phyloP scores from a whole-genome alignment of 2,329 filamentous ascomycete species.

The Phoma sp. region DNA sequence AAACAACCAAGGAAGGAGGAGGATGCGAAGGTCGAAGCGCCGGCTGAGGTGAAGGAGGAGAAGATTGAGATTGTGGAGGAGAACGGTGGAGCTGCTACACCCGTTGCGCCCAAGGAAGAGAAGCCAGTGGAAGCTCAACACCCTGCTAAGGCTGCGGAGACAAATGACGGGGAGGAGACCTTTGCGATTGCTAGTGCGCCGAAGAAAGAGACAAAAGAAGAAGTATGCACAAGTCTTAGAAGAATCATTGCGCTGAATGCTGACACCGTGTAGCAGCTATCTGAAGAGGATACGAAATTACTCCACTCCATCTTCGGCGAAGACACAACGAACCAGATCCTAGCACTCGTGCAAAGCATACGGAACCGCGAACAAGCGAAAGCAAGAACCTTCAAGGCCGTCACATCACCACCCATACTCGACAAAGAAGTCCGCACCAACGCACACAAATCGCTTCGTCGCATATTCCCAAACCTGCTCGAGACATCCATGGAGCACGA shows the following conservation, averaged over 20 bases:
- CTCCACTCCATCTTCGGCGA: conserved; percentile 60
- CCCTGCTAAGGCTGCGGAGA: not conserved
- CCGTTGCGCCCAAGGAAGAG: conserved; percentile 18
- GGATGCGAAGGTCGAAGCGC: conserved; percentile 9
- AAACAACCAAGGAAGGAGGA: conserved; percentile 25
- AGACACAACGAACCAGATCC: conserved; percentile 57
- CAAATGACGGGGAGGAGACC: conserved; percentile 29
- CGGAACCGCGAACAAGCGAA: conserved; percentile 62
- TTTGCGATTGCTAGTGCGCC: conserved; percentile 22
- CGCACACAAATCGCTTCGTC: conserved; percentile 72
- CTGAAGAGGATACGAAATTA: conserved; percentile 46
- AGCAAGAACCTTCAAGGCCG: conserved; percentile 60
- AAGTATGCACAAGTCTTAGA: conserved; percentile 6
- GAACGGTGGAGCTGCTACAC: conserved; percentile 23
- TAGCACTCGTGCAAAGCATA: conserved; percentile 63
- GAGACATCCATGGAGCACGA: conserved; percentile 79
- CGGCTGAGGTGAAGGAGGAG: conserved; percentile 13
- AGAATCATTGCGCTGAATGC: not conserved
- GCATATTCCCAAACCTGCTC: conserved; percentile 78
- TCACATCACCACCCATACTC: conserved; percentile 61
- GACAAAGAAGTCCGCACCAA: conserved; percentile 68
- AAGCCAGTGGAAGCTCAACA: conserved; percentile 30
- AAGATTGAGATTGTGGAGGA: conserved; percentile 29
- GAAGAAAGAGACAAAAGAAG: conserved; percentile 20
- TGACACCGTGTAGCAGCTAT: conserved; percentile 32